Base-by-base conservation (phyloP, 805 yeast species). In the Kuraishia piskuri region DNA sequence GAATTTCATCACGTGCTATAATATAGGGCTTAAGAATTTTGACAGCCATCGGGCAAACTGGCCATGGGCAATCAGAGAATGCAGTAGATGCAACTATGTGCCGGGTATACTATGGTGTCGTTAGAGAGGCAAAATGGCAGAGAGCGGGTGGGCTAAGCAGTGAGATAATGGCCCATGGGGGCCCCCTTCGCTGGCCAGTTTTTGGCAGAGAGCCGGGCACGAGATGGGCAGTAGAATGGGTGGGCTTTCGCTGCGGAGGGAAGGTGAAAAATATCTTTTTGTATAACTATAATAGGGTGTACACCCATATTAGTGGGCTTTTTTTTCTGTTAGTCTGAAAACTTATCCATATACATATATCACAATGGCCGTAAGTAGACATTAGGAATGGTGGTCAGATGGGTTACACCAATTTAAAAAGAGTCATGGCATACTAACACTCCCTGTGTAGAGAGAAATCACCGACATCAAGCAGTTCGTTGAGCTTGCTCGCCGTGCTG, bases 391-490 rank as follows among this genome's bases (percentile, higher is more conserved):
- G 19, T 12, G 22, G 5, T 20, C 10, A 22, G 6, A 20, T 21
- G 47, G n/a, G 6, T 17, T 45, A 21, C 5, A 7, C 19, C 47
- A 5, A 22, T 45, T 9, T 45, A 12, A 45, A 14, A 17, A 22
- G 25, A 20, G n/a, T n/a, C n/a, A 25, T 10, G 48, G 49, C 10
- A 22, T n/a, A 62, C 64, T 63, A 63, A 59, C 63, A 50, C 19
- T 10, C 21, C 45, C 22, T 24, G 25, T 47, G 19, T 24, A 40
- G 70, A 69, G 65, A 63, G 95, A 92, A 84, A 87, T 94, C 74
- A 88, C 89, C 72, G 97, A 91, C 77, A 90, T 94, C 82, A 94
- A 94, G 80, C 88, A 88, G 80, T 90, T 94, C 81, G 89, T 94
- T 76, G 96, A 89, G 80, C 84, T 90, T 76, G 90, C 94, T 74